These are phyloP conservation scores for Ceratobasidium sp. DNA, from an alignment of 1,284 basidiomycete genomes.

Conservation along the genomic window DNA sequence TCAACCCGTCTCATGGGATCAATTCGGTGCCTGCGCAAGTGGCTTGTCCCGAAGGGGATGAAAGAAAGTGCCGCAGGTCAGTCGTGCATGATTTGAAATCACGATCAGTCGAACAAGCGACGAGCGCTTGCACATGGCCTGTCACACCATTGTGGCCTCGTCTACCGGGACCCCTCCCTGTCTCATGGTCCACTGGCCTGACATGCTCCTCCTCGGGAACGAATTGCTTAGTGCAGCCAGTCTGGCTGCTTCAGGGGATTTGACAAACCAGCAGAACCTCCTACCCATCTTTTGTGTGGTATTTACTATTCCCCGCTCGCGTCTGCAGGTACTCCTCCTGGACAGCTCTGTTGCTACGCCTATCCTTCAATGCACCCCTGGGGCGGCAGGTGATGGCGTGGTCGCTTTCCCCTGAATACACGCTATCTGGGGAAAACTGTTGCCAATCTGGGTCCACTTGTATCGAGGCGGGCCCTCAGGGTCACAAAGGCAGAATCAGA, in stretches of 20 bases:
- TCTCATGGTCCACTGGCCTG: too few species aligned
- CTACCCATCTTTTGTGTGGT: neutral
- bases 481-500: neutral
- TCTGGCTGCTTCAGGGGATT: neutral
- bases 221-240: neutral
- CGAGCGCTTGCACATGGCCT: too few species aligned
- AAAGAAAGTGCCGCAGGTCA: too few species aligned
- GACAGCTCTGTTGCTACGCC: neutral
- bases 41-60: too few species aligned
- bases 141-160: too few species aligned
- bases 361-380: neutral
- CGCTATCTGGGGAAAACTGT: conserved; percentile 1
- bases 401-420: neutral
- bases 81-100: too few species aligned
- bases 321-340: neutral
- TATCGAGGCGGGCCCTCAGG: neutral
- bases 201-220: too few species aligned
- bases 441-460: neutral
- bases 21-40: too few species aligned
- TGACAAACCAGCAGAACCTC: neutral
- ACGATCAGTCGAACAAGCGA: too few species aligned
- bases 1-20: too few species aligned
- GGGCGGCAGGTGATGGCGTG: neutral
- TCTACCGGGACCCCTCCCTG: too few species aligned
- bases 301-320: neutral